Base-by-base conservation (phyloP, 495 filamentous ascomycete species). In the Cladorrhinum samala region DNA sequence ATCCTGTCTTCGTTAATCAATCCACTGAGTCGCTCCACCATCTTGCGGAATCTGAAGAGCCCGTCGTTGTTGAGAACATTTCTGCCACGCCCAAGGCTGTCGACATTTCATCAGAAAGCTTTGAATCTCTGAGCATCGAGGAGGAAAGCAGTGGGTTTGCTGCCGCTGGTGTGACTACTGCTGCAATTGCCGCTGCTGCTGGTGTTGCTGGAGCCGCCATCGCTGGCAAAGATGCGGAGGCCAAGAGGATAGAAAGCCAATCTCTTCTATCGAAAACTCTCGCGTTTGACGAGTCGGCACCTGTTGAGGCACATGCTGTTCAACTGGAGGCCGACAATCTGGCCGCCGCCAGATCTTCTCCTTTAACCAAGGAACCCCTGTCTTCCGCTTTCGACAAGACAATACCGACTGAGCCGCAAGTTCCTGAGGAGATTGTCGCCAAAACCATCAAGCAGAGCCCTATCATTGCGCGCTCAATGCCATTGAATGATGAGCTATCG, bases 1-100 rank as follows among this genome's bases (percentile, higher is more conserved):
- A 60, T 6, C 27, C 48, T 7, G 40, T 50, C 9, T 37, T 50
- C 39, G 38, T 56, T 27, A 52, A 58, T 20, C 60, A 56, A 18
- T 54, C 60, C 36, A 30, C 46, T 14, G 37, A 50, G 17, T 54
- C 57, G 36, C 45, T 60, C 19, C 49, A 48, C 9, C 40, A 60
- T 18, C 48, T 41, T 13, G 49, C 52, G 16, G 46, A 48, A n/a
- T 19, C 55, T 20, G 58, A 46, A 9, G 41, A 41, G 27, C 24
- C 47, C n/a, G 30, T 25, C 13, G 13, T 23, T 17, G 44, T 55
- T 25, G 57, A 50, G 20, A 37, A 23, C 21, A 17, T 30, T 17
- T 18, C 53, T 4, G 42, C 30, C 20, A 46, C 44, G 3, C 17
- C 13, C 21, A 40, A 20, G 19, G 42, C 23, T 45, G 42, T 23